Evolutionary conservation across 2,329 filamentous ascomycete species (phyloP), one percentile per base, ranked within the genome.

Genomic region (Nakataea oryzae): DNA sequence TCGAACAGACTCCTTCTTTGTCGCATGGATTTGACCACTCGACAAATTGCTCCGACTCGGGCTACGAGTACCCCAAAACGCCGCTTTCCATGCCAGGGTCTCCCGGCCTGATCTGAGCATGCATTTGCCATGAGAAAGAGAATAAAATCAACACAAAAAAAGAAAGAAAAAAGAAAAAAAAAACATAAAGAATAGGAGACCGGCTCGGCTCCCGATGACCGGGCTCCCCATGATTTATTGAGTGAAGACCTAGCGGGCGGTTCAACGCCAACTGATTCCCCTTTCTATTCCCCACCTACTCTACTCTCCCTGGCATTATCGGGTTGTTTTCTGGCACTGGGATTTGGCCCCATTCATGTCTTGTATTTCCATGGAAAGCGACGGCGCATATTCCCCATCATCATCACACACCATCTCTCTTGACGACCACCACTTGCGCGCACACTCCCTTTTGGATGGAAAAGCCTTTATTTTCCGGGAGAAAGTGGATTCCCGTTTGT

Each of bases 11-110:
- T 74, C 89, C 89, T 76, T 86, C 89, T 71, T 83, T 91, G 69
- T 89, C 87, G 69, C 87, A 89, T 72, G 88, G 86, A 30, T 89
- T 86, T 73, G 86, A 89, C 69, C 83, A 86, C 72, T 90, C 86
- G 61, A 77, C 82, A 64, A 80, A 78, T 69, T 85, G 83, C 73
- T 86, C 84, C 34, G 84, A 87, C 62, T 70, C 71, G 68, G 76
- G 80, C 64, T 86, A 83, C 70, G 82, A 86, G 66, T 86, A 86
- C 74, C 88, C 87, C 50, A 83, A 83, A 56, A 91, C 88, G 61
- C 88, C 88, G 64, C 76, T 88, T 66, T 90, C 87, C n/a, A 86
- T 90, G 83, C 86, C 87, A 34, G 81, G 81, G 58, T 89, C 87
- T 57, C 88, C 88, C 56, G 81, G 80, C 67, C 75, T 82, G 71